Percentiles rank a stretch among this genome's conserved stretches.
phyloP scores from a whole-genome alignment of 306 rosid species.

The Leucaena leucocephala region DNA sequence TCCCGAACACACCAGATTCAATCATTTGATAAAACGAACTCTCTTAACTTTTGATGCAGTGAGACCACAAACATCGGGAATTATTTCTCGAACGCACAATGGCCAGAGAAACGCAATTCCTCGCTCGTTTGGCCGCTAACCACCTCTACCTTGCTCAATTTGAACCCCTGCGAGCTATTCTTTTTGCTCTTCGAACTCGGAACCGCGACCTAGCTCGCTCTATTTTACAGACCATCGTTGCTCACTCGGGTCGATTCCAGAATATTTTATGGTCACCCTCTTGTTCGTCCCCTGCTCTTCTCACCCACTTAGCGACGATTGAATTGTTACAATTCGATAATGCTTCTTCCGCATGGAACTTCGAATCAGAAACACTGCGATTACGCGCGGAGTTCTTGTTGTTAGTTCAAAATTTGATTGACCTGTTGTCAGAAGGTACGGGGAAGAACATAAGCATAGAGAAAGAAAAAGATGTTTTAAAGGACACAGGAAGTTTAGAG shows the following conservation, averaged over 20 bases:
- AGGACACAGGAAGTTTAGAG: slow-evolving; percentile 35
- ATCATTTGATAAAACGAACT: not conserved
- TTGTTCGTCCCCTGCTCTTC: slow-evolving; percentile 79
- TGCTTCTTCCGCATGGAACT: slow-evolving; percentile 72
- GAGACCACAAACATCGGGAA: slow-evolving; percentile 28
- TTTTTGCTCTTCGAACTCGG: slow-evolving; percentile 72
- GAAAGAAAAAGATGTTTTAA: slow-evolving; percentile 36
- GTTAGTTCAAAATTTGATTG: slow-evolving; percentile 75
- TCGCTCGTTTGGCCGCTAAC: slow-evolving; percentile 85
- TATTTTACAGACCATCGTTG: slow-evolving; percentile 78
- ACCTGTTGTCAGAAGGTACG: slow-evolving; percentile 47
- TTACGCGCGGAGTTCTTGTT: slow-evolving; percentile 80
- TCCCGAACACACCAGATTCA: not conserved
- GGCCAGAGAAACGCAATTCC: slow-evolving; percentile 80
- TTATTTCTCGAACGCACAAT: slow-evolving; percentile 32
- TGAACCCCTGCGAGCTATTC: slow-evolving; percentile 82
- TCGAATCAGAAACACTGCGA: slow-evolving; percentile 71
- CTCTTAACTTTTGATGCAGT: slow-evolving; percentile 29
- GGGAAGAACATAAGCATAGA: slow-evolving; percentile 42
- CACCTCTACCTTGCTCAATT: slow-evolving; percentile 84
- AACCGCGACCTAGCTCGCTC: slow-evolving; percentile 75
- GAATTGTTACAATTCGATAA: slow-evolving; percentile 74
- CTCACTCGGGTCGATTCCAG: slow-evolving; percentile 73
- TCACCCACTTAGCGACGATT: slow-evolving; percentile 71
- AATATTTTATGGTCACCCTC: slow-evolving; percentile 73